Base-by-base conservation (phyloP, 495 filamentous ascomycete genomes). In the Haplographium delicatum region DNA sequence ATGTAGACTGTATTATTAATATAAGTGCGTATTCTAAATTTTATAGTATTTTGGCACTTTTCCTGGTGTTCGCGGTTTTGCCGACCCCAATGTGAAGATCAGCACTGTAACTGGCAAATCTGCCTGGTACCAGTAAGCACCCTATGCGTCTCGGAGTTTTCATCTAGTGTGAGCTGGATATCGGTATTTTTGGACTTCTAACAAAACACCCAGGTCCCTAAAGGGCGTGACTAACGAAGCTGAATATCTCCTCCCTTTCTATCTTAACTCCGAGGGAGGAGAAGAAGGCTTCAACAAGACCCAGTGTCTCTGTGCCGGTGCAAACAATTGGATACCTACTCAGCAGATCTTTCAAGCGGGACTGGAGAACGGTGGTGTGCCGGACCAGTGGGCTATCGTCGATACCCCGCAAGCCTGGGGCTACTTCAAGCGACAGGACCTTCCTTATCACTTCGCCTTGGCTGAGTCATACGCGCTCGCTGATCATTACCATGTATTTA, bases 31-130 rank as follows among this genome's bases (percentile, higher is more conserved):
- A 13, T 3, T 35, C 33, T 35, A 11, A 35, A 5, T 11, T 5
- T 20, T 41, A 19, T 11, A 41, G 38, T 41, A 41, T 13, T 41
- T 41, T 41, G 38, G 38, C 4, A 41, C 38, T 23, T 19, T 41
- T 15, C 11, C 38, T 5, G 38, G 16, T 20, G 38, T 41, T 41
- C 38, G 38, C 4, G 38, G 38, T 10, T 41, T 41, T 23, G 15
- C 38, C 3, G 38, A 41, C 20, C 38, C 38, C 15, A 41, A 41
- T 41, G 38, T 41, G 15, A 15, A 41, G 11, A 11, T 41, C 38
- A 41, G 23, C 38, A 2, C 38, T 31, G 13, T 7, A 3, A 20
- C 11, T 9, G 16, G 15, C 3, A 41, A 19, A 20, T 20, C 38
- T 41, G 15, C 23, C 38, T 23, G 11, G 38, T 23, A 41, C 16